Percentiles rank a stretch among this genome's conserved stretches.
These are phyloP conservation scores for Persicaria tinctoria DNA, from an alignment of 148 eudicot genomes.

Conservation along the genomic window DNA sequence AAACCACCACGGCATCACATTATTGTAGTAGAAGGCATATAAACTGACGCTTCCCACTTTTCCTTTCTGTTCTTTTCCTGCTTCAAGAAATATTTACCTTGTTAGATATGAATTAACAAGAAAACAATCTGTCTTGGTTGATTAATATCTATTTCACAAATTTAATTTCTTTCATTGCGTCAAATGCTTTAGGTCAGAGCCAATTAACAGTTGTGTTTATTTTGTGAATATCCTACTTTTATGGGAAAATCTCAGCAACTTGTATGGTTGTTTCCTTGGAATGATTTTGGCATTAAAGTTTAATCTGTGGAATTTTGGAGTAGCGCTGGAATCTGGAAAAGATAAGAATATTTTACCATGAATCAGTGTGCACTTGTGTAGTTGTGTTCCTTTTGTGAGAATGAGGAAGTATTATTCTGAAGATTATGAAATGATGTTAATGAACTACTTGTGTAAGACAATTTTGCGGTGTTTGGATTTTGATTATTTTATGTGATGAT, in stretches of 20 bases:
- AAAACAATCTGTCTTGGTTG: not conserved
- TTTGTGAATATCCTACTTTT: not conserved
- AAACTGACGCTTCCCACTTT: not conserved
- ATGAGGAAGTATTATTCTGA: too few relatives aligned
- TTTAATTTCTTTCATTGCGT: not conserved
- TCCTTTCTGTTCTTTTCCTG: not conserved
- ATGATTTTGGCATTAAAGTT: not conserved
- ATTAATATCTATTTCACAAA: not conserved
- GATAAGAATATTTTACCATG: not conserved
- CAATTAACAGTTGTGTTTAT: not conserved
- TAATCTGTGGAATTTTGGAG: too few relatives aligned
- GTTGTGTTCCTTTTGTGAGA: not conserved
- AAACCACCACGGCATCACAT: not conserved
- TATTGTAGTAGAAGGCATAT: not conserved
- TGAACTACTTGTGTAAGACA: not conserved
- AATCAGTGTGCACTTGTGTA: not conserved
- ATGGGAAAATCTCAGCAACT: not conserved
- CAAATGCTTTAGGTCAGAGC: not conserved
- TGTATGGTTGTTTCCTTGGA: not conserved
- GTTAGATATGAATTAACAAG: not conserved
- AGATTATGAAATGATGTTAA: not conserved
- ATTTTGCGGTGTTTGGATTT: not conserved
- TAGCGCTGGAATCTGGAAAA: not conserved
- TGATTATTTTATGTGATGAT: slow-evolving; percentile 17
- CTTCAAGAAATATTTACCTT: not conserved